phyloP scores from a whole-genome alignment of 441 rosid species.

The Melianthus villosus region DNA sequence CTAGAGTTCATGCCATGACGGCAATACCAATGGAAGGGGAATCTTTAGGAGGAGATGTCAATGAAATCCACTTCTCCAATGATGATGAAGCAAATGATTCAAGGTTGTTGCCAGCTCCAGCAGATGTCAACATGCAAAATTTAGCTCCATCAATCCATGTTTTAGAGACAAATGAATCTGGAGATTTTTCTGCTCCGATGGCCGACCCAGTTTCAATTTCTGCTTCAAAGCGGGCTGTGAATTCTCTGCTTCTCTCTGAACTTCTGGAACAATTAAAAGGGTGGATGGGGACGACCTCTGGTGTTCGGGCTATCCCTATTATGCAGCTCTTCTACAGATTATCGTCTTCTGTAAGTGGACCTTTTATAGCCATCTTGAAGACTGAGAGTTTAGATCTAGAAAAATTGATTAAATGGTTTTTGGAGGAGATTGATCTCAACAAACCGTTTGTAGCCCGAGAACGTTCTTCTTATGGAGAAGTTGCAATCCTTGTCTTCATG shows the following conservation, averaged over 20 bases:
- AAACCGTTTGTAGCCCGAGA: constrained; percentile 57
- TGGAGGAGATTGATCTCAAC: constrained; percentile 68
- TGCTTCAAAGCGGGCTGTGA: constrained; percentile 89
- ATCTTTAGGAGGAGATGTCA: constrained; percentile 73
- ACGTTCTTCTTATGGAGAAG: constrained; percentile 84
- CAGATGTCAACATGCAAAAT: constrained; percentile 33
- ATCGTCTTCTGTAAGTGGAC: constrained; percentile 96
- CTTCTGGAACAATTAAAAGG: constrained; percentile 89
- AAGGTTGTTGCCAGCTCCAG: constrained; percentile 32
- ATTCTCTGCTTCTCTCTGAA: constrained; percentile 88
- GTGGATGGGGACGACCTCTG: constrained; percentile 89
- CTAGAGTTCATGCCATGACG: constrained; percentile 95
- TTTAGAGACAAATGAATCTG: constrained; percentile 80
- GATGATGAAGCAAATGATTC: constrained; percentile 61
- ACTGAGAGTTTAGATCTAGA: constrained; percentile 76
- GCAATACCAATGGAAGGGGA: constrained; percentile 95
- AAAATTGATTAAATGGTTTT: constrained; percentile 80
- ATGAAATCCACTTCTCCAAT: constrained; percentile 68
- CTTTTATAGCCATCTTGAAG: constrained; percentile 82
- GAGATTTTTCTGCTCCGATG: constrained; percentile 67
- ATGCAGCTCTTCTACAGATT: constrained; percentile 96
- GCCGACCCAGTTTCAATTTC: constrained; percentile 78
- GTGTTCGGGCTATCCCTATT: constrained; percentile 82
- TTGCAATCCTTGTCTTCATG: constrained; percentile 92
- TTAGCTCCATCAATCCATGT: constrained; percentile 90